Base-by-base conservation (phyloP, 768 basidiomycete species). In the Tulasnella sp. region DNA sequence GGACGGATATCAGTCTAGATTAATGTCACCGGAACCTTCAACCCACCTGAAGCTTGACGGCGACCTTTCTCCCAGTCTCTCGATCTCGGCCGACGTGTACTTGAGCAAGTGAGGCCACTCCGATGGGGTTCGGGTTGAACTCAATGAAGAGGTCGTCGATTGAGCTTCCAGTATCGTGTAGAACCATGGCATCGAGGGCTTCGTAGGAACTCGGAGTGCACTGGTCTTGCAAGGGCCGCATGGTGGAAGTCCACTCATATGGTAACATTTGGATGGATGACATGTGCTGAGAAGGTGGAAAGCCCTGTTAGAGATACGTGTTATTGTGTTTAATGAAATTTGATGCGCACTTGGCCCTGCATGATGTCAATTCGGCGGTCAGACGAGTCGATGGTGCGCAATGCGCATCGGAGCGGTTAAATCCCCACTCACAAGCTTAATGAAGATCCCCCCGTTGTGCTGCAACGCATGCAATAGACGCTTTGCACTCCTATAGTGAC, bases 31-130 rank as follows among this genome's bases (percentile, higher is more conserved):
- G 16, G 17, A 36, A 16, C 8, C 22, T n/a, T 14, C 26, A 14
- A 65, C 74, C 14, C 36, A 74, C 74, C 37, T 74, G 74, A 67
- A 79, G 73, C 75, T 95, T 96, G 67, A 98, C 90, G 8, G 97
- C 97, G 34, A 95, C 94, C 70, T 82, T 81, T 78, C 85, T 84
- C 2, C 92, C 91, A 5, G 90, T 88, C 64, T 86, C 83, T 67
- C 86, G 86, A 74, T 92, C 88, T 16, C 80, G 85, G 3, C 89
- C 97, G 22, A 90, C 86, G 80, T 98, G 97, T 17, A 98, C 97
- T 80, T 99, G 97, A 5, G 97, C 97, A 41, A 98, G 81, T 77
- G 94, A 96, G 14, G 97, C 97, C 17, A 98, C 94, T 2, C 97
- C 97, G 62, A 98, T 92, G 7, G 97, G 97, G 19, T 83, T 82